Percentiles rank a stretch among this genome's conserved stretches.
These are phyloP conservation scores for Bipolaris bicolor DNA, from an alignment of 2,329 filamentous ascomycete genomes.

Conservation along the genomic window DNA sequence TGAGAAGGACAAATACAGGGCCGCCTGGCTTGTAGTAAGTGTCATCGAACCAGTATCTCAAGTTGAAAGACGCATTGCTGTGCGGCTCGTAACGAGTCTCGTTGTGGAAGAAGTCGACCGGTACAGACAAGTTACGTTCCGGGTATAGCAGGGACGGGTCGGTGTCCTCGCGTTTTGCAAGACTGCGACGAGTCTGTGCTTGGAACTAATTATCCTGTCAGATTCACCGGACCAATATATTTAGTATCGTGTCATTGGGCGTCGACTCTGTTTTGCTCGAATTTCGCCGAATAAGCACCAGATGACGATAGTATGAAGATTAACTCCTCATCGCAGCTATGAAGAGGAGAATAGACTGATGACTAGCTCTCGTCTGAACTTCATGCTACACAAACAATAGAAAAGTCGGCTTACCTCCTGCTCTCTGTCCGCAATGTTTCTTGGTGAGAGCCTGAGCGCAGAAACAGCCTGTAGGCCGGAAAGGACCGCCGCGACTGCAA, in stretches of 20 bases:
- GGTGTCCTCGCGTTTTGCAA: slow-evolving; percentile 37
- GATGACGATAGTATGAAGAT: no score
- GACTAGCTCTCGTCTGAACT: background rate
- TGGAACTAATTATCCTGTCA: slow-evolving; percentile 22
- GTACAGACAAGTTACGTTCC: slow-evolving; percentile 60
- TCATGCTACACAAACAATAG: background rate
- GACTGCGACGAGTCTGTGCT: slow-evolving; percentile 23
- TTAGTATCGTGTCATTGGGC: background rate
- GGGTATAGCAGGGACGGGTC: slow-evolving; percentile 53
- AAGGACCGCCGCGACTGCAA: slow-evolving; percentile 28
- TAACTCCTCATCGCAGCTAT: no score
- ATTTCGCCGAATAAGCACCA: background rate
- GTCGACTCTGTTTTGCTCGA: background rate
- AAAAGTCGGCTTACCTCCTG: slow-evolving; percentile 27
- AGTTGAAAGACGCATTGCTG: slow-evolving; percentile 67
- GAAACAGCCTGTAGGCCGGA: slow-evolving; percentile 33
- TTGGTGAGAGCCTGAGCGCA: slow-evolving; percentile 28
- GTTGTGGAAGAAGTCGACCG: slow-evolving; percentile 84
- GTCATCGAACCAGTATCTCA: slow-evolving; percentile 85
- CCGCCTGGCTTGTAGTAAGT: slow-evolving; percentile 77
- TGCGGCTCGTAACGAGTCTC: slow-evolving; percentile 80
- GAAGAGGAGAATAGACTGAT: background rate
- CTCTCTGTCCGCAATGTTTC: slow-evolving; percentile 26
- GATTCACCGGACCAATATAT: background rate
- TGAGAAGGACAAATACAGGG: slow-evolving; percentile 77